These are phyloP conservation scores for Pistacia atlantica DNA, from an alignment of 345 rosid species.

Conservation along the genomic window DNA sequence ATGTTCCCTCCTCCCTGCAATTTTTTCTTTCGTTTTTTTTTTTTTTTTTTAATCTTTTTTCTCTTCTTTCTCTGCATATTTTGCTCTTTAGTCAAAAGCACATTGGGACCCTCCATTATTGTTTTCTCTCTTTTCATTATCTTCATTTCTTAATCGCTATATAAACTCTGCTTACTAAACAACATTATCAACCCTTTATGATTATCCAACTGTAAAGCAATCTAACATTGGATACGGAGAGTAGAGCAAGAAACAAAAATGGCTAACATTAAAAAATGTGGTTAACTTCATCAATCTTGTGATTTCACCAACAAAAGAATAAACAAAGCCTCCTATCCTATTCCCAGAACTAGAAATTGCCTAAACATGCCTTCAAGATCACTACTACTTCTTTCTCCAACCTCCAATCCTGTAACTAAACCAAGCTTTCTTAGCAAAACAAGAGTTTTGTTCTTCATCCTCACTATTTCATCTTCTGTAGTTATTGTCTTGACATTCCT, in stretches of 20 bases:
- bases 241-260: slow-evolving; percentile 10
- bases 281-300: slow-evolving; percentile 14
- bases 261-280: background rate
- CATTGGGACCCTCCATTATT: slow-evolving; percentile 43
- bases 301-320: slow-evolving; percentile 9
- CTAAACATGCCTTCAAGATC: slow-evolving; percentile 76
- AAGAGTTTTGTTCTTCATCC: slow-evolving; percentile 59
- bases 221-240: slow-evolving; percentile 40
- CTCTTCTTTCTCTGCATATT: slow-evolving; percentile 14
- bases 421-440: slow-evolving; percentile 49
- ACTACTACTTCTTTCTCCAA: slow-evolving; percentile 39
- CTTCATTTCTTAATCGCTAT: slow-evolving; percentile 18
- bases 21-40: background rate
- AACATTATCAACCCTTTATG: slow-evolving; percentile 24
- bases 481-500: slow-evolving; percentile 62
- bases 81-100: slow-evolving; percentile 43
- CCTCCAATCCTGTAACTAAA: slow-evolving; percentile 29
- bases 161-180: slow-evolving; percentile 6
- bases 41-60: background rate
- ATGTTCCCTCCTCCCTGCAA: too few relatives aligned
- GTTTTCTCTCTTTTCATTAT: background rate
- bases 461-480: slow-evolving; percentile 69
- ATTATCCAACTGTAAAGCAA: slow-evolving; percentile 59
- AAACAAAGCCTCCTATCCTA: background rate
- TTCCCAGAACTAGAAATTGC: slow-evolving; percentile 23